These are phyloP conservation scores for Yamadazyma diddensiae DNA, from an alignment of 1,139 yeast genomes.

Conservation along the genomic window DNA sequence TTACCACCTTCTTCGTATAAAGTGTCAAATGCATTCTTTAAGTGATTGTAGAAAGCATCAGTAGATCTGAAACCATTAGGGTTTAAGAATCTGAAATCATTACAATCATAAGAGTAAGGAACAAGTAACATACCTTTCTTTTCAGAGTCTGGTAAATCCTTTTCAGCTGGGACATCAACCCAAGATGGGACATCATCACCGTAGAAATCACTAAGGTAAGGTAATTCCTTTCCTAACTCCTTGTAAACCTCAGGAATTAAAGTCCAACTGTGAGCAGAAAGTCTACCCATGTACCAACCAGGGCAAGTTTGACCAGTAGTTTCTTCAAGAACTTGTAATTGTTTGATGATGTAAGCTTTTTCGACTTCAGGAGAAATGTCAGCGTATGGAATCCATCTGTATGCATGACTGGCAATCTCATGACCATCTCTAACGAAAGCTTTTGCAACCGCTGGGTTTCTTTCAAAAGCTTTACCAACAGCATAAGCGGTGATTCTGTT, in stretches of 20 bases:
- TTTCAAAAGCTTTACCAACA: constrained; percentile 34
- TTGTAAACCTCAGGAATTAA: constrained; percentile 15
- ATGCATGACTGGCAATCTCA: constrained; percentile 37
- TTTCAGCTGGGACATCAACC: constrained; percentile 18
- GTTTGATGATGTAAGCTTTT: constrained; percentile 17
- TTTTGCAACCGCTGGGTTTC: constrained; percentile 25
- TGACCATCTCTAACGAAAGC: constrained; percentile 35
- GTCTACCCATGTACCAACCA: constrained; percentile 20
- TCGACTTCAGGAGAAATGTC: constrained; percentile 16
- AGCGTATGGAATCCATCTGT: constrained; percentile 34
- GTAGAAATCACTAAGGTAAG: constrained; percentile 17
- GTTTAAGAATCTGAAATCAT: constrained; percentile 15
- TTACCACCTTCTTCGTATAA: constrained; percentile 35
- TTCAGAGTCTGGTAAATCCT: constrained; percentile 15
- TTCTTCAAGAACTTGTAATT: constrained; percentile 13
- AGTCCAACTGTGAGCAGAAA: constrained; percentile 16
- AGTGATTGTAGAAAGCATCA: constrained; percentile 15
- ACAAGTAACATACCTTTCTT: constrained; percentile 17
- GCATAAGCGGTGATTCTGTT: constrained; percentile 33
- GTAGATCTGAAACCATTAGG: constrained; percentile 16
- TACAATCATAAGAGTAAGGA: constrained; percentile 18
- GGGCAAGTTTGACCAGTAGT: constrained; percentile 14
- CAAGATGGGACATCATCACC: constrained; percentile 19
- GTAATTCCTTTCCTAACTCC: constrained; percentile 15
- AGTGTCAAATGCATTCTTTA: constrained; percentile 31